Base-by-base conservation (phyloP, 768 basidiomycete species). In the Kwoniella mangroviensis region DNA sequence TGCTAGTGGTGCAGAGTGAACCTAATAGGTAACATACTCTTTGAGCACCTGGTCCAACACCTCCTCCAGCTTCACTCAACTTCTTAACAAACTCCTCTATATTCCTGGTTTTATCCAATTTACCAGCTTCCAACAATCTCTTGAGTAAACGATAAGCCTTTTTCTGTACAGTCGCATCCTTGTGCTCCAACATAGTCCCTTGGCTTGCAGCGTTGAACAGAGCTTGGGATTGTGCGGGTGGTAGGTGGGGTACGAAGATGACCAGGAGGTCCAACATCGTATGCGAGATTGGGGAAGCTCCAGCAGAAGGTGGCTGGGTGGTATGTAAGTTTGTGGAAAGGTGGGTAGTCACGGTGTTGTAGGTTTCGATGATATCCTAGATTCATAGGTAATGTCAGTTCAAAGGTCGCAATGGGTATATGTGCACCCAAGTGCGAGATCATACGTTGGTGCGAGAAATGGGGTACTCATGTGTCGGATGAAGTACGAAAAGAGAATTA, bases 111-210 rank as follows among this genome's bases (percentile, higher is more conserved):
- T 72, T 64, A 4, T 71, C 57, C 17, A 90, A 85, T 78, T 90
- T 90, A 0, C 85, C 86, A 62, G 85, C 85, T 77, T 91, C 90
- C n/a, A 90, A 83, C 52, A 94, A 82, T 73, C 90, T 90, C 41
- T 90, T 86, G 17, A 98, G 86, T 19, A 91, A 89, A 79, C 96
- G 91, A 85, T 98, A 98, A 10, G 90, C 92, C 74, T 95, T 92
- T 84, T 99, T 99, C 84, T 98, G 96, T 5, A 96, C 89, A 3
- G 89, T 93, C 61, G 92, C 92, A 77, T 98, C 94, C 75, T 85
- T 88, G 75, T 89, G 89, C 63, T 88, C 87, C 5, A 98, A 85
- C 24, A 97, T 87, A 40, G 89, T 87, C 1, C 86, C 80, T 0
- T 87, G 86, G n/a, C 92, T 85, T 67, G 88, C 91, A n/a, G 90